Base-by-base conservation (phyloP, 2,329 filamentous ascomycete genomes). In the Macrophomina phaseolina region DNA sequence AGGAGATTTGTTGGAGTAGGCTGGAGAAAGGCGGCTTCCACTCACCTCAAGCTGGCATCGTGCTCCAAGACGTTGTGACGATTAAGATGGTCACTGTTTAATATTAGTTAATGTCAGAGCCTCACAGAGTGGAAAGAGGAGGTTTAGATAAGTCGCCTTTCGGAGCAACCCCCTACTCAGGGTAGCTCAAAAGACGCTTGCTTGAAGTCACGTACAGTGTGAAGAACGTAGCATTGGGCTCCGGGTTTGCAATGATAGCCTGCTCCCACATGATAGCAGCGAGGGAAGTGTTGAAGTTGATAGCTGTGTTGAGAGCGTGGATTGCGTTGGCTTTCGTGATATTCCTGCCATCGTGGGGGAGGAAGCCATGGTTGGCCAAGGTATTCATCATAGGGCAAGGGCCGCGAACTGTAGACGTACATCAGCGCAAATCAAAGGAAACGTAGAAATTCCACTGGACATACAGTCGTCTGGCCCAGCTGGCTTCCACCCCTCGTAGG, bases 351-450 rank as follows among this genome's bases (percentile, higher is more conserved):
- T 82, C 72, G 58, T 78, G 83, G 3, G 81, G 82, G 1, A 86
- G 77, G 65, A 81, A 83, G 14, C 80, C 80, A 67, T 85, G 81
- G 70, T 85, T 86, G 4, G 83, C 80, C n/a, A 86, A 74, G 0
- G 83, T 80, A 71, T 86, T 86, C 66, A 85, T 74, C 79, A 84
- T 83, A 0, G 84, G 83, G 67, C 83, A 86, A 30, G 83, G 82
- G 0, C 79, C 71, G 16, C 70, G 69, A 63, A 65, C 67, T 68
- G 23, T 28, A 14, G 6, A 46, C 2, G 23, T 23, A 49, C 18
- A n/a, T 67, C n/a, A 67, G 51, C 34, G n/a, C 23, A n/a, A 11
- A 5, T 5, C 14, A 0, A 12, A 45, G 1, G 11, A 3, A 16
- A 14, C 11, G 5, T 18, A 8, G 49, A 4, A 2, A 4, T 12